These are phyloP conservation scores for Blastocystis sp. DNA, from an alignment of 352 stramenopile genomes.

Conservation along the genomic window DNA sequence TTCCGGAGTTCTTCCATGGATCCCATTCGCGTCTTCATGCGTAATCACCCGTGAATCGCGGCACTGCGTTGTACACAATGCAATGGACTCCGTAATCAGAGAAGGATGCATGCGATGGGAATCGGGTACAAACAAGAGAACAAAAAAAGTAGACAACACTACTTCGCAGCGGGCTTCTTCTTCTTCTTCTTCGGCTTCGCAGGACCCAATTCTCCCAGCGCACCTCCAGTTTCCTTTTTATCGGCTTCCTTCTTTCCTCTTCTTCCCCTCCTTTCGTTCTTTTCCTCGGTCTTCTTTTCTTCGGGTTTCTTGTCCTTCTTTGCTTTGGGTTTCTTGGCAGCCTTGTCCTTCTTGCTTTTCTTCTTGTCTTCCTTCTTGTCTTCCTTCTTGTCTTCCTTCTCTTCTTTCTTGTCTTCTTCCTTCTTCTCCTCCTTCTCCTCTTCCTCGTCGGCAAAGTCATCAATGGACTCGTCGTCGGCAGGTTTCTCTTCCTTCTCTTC, in stretches of 20 bases:
- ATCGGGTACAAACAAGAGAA: neutral
- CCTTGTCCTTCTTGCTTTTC: conserved; percentile 17
- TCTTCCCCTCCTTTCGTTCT: conserved; percentile 1
- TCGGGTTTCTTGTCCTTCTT: neutral
- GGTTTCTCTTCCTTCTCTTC: conserved; percentile 19
- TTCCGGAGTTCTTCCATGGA: too few species aligned
- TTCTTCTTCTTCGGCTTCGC: conserved; percentile 55
- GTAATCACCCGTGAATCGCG: too few species aligned
- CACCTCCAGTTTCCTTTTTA: conserved; percentile 15
- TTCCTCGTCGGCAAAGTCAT: conserved; percentile 10
- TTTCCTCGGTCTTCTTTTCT: neutral
- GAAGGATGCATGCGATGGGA: too few species aligned
- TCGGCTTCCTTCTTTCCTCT: conserved; percentile 15
- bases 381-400: neutral
- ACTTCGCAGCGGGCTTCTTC: conserved; percentile 51
- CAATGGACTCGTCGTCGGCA: neutral
- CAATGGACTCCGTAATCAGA: too few species aligned
- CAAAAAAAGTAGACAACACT: conserved; percentile 49
- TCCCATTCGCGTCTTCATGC: too few species aligned
- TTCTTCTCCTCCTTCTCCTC: conserved; percentile 19
- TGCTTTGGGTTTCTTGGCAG: neutral
- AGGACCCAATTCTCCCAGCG: conserved; percentile 23
- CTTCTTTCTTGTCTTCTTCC: neutral
- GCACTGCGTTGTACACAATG: too few species aligned
- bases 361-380: conserved; percentile 21